These are phyloP conservation scores for Phytophthora nicotianae DNA, from an alignment of 352 stramenopile genomes.

Conservation along the genomic window DNA sequence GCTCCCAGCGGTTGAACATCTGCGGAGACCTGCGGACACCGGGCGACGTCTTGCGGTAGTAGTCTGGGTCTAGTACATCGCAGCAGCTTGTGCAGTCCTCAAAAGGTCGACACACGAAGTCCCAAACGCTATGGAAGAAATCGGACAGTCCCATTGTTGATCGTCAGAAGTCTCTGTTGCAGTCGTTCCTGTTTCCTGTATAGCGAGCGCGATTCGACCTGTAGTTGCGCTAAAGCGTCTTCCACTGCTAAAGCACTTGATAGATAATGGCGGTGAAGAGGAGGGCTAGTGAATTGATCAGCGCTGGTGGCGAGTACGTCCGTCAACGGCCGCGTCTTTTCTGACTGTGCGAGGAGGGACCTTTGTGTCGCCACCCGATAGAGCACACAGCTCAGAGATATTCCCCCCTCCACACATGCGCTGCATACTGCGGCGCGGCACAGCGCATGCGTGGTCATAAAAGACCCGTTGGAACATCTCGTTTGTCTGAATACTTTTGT, in stretches of 20 bases:
- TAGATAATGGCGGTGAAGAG: not conserved
- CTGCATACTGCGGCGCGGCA: conserved; percentile 1
- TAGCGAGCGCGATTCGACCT: conserved; percentile 4
- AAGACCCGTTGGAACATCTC: conserved; percentile 13
- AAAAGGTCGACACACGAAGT: conserved; percentile 42
- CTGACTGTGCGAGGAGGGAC: conserved; percentile 27
- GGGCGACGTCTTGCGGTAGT: conserved; percentile 44
- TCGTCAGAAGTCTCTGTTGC: conserved; percentile 8
- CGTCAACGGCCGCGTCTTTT: conserved; percentile 29
- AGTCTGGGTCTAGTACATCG: conserved; percentile 39
- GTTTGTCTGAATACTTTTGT: conserved; percentile 22
- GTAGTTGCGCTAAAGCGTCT: conserved; percentile 3
- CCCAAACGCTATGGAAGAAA: conserved; percentile 29
- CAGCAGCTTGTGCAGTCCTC: conserved; percentile 41
- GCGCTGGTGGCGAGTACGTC: not conserved
- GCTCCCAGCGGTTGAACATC: conserved; percentile 39
- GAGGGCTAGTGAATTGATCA: conserved; percentile 2
- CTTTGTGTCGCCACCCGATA: conserved; percentile 23
- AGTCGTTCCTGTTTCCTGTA: conserved; percentile 13
- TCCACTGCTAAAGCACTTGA: conserved; percentile 11
- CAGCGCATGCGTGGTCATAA: conserved; percentile 17
- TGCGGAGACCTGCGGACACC: conserved; percentile 34
- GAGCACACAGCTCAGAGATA: conserved; percentile 16
- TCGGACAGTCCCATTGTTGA: conserved; percentile 26
- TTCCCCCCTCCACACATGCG: conserved; percentile 15